Evolutionary conservation across 768 basidiomycete species (phyloP).

Genomic region (Suillus tomentosus): DNA sequence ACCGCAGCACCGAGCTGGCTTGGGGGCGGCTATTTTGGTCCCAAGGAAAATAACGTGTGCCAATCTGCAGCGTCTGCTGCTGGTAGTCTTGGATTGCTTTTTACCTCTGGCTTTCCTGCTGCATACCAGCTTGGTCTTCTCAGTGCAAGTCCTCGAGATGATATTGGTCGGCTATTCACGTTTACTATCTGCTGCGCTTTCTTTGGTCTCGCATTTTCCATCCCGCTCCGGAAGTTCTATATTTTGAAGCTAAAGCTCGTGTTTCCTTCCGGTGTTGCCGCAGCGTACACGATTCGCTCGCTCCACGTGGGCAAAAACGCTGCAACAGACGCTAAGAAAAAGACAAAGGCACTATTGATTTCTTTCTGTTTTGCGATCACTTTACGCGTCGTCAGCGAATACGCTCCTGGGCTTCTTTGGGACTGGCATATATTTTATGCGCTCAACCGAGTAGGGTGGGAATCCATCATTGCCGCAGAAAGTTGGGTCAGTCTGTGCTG

Average conservation of each 20-base stretch:
- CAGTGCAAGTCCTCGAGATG: slow-evolving; percentile 45
- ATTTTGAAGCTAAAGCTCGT: slow-evolving; percentile 63
- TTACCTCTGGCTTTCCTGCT: slow-evolving; percentile 61
- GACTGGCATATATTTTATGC: slow-evolving; percentile 71
- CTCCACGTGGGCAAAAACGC: slow-evolving; percentile 54
- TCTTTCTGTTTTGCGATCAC: slow-evolving; percentile 50
- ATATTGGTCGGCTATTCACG: slow-evolving; percentile 58
- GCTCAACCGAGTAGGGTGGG: slow-evolving; percentile 59
- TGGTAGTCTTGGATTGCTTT: slow-evolving; percentile 60
- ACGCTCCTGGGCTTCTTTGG: slow-evolving; percentile 60
- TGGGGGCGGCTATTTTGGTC: slow-evolving; percentile 57
- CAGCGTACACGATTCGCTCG: slow-evolving; percentile 65
- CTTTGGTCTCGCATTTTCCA: slow-evolving; percentile 68
- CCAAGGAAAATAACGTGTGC: slow-evolving; percentile 53
- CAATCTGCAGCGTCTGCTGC: slow-evolving; percentile 40
- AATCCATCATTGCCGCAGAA: slow-evolving; percentile 57
- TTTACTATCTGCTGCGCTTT: slow-evolving; percentile 56
- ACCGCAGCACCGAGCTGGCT: slow-evolving; percentile 47
- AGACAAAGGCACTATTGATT: slow-evolving; percentile 50
- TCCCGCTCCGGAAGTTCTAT: slow-evolving; percentile 62
- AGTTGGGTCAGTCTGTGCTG: slow-evolving; percentile 49
- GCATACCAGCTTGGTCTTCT: slow-evolving; percentile 58
- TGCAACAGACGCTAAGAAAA: slow-evolving; percentile 54
- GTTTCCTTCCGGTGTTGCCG: slow-evolving; percentile 67
- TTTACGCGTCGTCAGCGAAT: slow-evolving; percentile 56